A percentile compares a stretch with the other conserved stretches of the same genome.
Conservation (phyloP, 2,329 filamentous ascomycete species). For the Periconia sp. region DNA sequence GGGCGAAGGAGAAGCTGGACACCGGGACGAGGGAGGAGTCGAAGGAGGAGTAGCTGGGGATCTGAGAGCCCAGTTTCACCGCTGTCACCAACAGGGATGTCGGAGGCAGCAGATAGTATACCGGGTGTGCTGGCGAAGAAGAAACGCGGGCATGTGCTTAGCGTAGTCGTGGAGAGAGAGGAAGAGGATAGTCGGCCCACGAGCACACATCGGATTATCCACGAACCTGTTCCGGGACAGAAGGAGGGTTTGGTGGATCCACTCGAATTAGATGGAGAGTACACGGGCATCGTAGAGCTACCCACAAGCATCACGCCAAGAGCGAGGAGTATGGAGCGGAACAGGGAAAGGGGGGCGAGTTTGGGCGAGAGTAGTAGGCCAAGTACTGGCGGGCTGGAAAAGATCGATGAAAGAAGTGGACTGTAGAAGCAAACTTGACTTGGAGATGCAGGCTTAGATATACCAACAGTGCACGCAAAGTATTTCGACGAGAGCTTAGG, state of each 20-base stretch:
- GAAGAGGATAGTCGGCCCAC: constrained; percentile 21
- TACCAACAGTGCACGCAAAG: too few species aligned
- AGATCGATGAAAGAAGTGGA: constrained; percentile 1
- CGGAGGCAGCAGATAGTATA: constrained; percentile 7
- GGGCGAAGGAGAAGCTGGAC: constrained; percentile 5
- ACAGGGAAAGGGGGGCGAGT: constrained; percentile 9
- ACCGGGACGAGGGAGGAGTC: background rate
- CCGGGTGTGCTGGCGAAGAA: constrained; percentile 20
- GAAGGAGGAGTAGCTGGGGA: background rate
- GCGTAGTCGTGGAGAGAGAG: constrained; percentile 28
- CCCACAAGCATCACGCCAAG: constrained; percentile 29
- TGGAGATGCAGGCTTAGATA: background rate
- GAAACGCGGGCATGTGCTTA: constrained; percentile 26
- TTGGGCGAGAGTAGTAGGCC: constrained; percentile 11
- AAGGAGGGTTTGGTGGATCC: constrained; percentile 28
- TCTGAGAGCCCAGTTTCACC: constrained; percentile 16
- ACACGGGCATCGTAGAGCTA: constrained; percentile 24
- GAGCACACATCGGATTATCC: constrained; percentile 8
- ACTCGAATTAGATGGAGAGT: constrained; percentile 29
- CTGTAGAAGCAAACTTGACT: too few species aligned
- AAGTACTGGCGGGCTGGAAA: constrained; percentile 2
- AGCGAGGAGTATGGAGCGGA: constrained; percentile 19
- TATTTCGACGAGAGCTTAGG: too few species aligned
- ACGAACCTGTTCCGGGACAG: constrained; percentile 34
- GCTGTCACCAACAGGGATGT: constrained; percentile 10